These are phyloP conservation scores for Vachellia collinsii DNA, from an alignment of 306 rosid species.

Conservation along the genomic window DNA sequence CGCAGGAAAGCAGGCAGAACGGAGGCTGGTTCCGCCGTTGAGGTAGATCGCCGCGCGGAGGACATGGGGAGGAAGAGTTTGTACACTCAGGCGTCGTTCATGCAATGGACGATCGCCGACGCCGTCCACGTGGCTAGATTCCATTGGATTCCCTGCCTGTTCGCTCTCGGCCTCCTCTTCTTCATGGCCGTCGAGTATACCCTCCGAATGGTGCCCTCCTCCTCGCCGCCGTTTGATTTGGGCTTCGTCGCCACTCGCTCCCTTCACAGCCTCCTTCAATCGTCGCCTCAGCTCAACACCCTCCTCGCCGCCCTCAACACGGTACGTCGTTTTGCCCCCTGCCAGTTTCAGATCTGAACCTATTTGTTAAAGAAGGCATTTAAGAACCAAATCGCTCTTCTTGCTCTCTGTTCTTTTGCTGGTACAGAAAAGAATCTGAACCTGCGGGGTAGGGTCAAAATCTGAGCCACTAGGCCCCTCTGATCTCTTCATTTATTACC, in stretches of 20 bases:
- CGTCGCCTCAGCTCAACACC: constrained; percentile 70
- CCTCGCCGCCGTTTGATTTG: constrained; percentile 83
- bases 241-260: constrained; percentile 77
- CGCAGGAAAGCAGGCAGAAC: constrained; percentile 18
- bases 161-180: constrained; percentile 66
- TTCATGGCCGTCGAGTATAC: constrained; percentile 98
- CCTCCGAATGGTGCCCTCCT: constrained; percentile 82
- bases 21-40: constrained; percentile 24
- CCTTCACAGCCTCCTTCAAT: constrained; percentile 62
- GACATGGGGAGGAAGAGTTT: constrained; percentile 31
- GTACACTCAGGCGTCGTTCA: constrained; percentile 46
- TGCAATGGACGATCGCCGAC: constrained; percentile 74
- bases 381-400: not conserved
- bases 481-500: not conserved
- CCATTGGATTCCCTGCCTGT: constrained; percentile 84
- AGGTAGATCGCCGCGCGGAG: not conserved
- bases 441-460: constrained; percentile 36
- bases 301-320: constrained; percentile 76
- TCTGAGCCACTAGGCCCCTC: not conserved
- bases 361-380: not conserved
- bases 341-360: constrained; percentile 27
- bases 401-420: not conserved
- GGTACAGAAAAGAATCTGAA: not conserved
- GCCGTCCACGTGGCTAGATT: constrained; percentile 59
- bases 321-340: constrained; percentile 40